Base-by-base conservation (phyloP, 306 rosid species). In the Hylodesmum podocarpum region DNA sequence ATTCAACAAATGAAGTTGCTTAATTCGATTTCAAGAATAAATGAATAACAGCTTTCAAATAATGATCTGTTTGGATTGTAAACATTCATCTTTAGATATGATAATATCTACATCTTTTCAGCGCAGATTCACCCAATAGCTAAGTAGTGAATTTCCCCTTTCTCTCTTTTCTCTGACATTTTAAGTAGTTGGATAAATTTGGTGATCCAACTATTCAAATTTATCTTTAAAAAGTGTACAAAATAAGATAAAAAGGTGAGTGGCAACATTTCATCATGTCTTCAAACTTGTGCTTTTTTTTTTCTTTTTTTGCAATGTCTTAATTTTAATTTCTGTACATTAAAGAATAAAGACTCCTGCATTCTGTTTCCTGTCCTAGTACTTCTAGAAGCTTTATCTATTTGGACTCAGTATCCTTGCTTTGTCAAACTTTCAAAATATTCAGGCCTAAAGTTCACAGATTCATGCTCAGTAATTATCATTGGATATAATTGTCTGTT, bases 361-460 rank as follows among this genome's bases (percentile, higher is more conserved):
- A 31, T 15, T 77, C 34, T 66, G 18, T 13, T 15, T 21, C 49
- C 8, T 29, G 22, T 41, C 70, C 66, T 54, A 53, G 18, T 51
- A 66, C 21, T 41, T 54, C 1, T 66, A 21, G 29, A 19, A 51
- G 19, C 34, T 67, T 39, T 41, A 40, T 66, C 46, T 29, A 51
- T 25, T 66, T 67, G 49, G 37, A 31, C n/a, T 40, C 44, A 76
- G 12, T 62, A 10, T 67, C 67, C 36, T 51, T 39, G 59, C 81
- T 54, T 77, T 27, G 25, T 21, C 47, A 18, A 51, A 51, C 46
- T 31, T 51, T 51, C 21, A 9, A 66, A 21, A 36, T 34, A 24
- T 44, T 34, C 22, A 33, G 57, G 77, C 27, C 58, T 39, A 40
- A 66, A 62, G 46, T 21, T 63, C 62, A 41, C 13, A 4, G 1